phyloP scores from a whole-genome alignment of 352 stramenopile species.

The Pythium aphanidermatum region DNA sequence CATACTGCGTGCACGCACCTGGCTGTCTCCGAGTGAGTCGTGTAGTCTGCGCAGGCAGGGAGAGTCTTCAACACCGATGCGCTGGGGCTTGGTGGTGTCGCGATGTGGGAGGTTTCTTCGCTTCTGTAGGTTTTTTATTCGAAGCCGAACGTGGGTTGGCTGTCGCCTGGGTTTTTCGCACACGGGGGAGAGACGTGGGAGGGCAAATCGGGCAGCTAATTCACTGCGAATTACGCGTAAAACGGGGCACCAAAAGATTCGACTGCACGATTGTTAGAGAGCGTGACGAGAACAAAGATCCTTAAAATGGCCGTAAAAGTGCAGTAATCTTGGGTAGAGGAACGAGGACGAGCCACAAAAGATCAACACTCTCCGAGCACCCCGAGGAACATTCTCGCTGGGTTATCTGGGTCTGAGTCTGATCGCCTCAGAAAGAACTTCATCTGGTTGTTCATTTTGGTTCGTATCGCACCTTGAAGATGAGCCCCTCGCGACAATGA shows the following conservation, averaged over 20 bases:
- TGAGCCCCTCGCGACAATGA: no score
- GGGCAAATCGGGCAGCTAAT: no score
- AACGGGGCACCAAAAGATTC: no score
- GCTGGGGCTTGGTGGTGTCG: slow-evolving; percentile 5
- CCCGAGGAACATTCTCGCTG: slow-evolving; percentile 9
- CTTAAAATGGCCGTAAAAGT: background rate
- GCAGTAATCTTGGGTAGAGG: background rate
- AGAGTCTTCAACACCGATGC: slow-evolving; percentile 20
- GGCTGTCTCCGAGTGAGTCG: slow-evolving; percentile 6
- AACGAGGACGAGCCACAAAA: slow-evolving; percentile 10
- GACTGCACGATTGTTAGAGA: no score
- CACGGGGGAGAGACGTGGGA: no score
- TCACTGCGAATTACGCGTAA: no score
- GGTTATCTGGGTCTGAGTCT: slow-evolving; percentile 15
- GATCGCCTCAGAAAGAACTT: slow-evolving; percentile 6
- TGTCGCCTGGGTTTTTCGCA: slow-evolving; percentile 8
- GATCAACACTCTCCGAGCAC: slow-evolving; percentile 9
- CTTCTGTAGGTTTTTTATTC: slow-evolving; percentile 21
- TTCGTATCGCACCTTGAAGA: slow-evolving; percentile 7
- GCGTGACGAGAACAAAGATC: background rate
- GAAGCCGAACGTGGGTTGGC: no score
- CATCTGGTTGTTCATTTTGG: slow-evolving; percentile 6
- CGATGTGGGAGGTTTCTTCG: slow-evolving; percentile 19
- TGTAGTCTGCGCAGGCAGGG: slow-evolving; percentile 13
- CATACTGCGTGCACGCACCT: no score